Conservation (phyloP, 345 rosid genomes). For the Crucihimalaya himalaica region DNA sequence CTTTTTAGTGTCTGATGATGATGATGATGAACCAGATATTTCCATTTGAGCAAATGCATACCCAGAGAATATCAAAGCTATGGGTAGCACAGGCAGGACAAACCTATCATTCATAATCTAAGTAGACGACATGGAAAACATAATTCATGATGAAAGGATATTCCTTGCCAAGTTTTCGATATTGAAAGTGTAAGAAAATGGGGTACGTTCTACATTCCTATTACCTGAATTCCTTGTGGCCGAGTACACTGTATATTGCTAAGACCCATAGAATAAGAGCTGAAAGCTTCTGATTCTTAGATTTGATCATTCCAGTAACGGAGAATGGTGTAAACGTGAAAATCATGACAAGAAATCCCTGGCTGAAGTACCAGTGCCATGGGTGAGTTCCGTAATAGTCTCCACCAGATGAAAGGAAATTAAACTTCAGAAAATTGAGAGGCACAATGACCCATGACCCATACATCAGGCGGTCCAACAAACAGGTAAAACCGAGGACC, state of each 20-base stretch:
- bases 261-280: slow-evolving; percentile 85
- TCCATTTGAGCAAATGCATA: slow-evolving; percentile 64
- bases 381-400: slow-evolving; percentile 95
- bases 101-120: slow-evolving; percentile 59
- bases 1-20: slow-evolving; percentile 24
- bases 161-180: not conserved
- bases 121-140: slow-evolving; percentile 40
- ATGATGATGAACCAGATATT: slow-evolving; percentile 31
- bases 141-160: slow-evolving; percentile 27
- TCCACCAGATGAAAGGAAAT: slow-evolving; percentile 94
- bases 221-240: slow-evolving; percentile 96
- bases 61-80: slow-evolving; percentile 87
- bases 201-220: not conserved
- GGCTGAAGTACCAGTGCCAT: slow-evolving; percentile 99
- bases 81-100: slow-evolving; percentile 91
- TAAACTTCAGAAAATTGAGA: slow-evolving; percentile 85
- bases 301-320: slow-evolving; percentile 59
- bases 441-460: slow-evolving; percentile 91
- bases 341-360: slow-evolving; percentile 86
- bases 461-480: slow-evolving; percentile 74
- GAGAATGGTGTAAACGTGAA: slow-evolving; percentile 81
- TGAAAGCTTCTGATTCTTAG: slow-evolving; percentile 65
- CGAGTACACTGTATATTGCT: slow-evolving; percentile 68
- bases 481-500: slow-evolving; percentile 64
- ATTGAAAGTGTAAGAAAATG: not conserved